Evolutionary conservation across 345 rosid genomes (phyloP).

Genomic region (Crucihimalaya himalaica): DNA sequence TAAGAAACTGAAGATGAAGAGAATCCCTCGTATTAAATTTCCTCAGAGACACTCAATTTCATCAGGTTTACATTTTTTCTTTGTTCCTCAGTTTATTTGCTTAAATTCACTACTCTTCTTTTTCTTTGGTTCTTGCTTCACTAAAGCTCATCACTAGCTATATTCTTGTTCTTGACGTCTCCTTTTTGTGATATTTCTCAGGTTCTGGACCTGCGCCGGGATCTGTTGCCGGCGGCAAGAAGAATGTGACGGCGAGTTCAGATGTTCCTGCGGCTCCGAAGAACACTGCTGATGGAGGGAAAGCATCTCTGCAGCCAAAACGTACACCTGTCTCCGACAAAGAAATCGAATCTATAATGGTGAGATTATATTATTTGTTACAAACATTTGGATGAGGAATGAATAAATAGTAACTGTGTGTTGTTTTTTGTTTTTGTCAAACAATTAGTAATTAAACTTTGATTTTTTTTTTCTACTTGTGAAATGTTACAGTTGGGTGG

Average conservation of each 20-base stretch:
- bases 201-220: conserved; percentile 36
- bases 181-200: background rate
- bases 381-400: background rate
- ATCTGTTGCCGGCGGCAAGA: conserved; percentile 27
- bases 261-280: conserved; percentile 66
- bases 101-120: background rate
- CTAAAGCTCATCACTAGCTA: conserved; percentile 12
- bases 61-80: conserved; percentile 29
- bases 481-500: conserved; percentile 36
- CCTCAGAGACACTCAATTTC: conserved; percentile 55
- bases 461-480: background rate
- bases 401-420: too few relatives aligned
- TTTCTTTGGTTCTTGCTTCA: conserved; percentile 3
- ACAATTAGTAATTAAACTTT: background rate
- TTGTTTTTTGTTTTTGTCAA: background rate
- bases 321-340: conserved; percentile 72
- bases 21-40: conserved; percentile 74
- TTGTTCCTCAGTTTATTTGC: background rate
- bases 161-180: background rate
- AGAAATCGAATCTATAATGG: conserved; percentile 75
- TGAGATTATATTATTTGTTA: conserved; percentile 19
- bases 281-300: conserved; percentile 63
- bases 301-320: conserved; percentile 83
- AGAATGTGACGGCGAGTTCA: conserved; percentile 44
- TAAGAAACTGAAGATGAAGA: conserved; percentile 45